phyloP scores from a whole-genome alignment of 495 filamentous ascomycete genomes.

The Penicillium samsonianum region DNA sequence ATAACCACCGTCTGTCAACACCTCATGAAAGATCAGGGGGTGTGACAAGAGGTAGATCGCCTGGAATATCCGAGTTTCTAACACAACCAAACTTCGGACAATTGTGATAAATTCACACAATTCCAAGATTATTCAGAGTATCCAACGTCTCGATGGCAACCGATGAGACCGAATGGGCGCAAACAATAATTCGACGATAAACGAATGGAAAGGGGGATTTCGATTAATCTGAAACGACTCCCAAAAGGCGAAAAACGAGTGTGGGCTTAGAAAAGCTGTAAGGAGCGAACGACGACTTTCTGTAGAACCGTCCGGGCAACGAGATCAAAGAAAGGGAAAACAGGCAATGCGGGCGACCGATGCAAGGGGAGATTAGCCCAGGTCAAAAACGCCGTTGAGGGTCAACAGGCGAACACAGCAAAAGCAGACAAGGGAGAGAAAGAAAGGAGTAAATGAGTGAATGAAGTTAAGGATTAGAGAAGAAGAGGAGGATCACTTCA shows the following conservation, averaged over 20 bases:
- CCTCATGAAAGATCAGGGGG: conserved; percentile 18
- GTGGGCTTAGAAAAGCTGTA: conserved; percentile 37
- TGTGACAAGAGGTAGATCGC: conserved; percentile 2
- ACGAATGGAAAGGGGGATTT: conserved; percentile 44
- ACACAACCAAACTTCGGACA: conserved; percentile 2
- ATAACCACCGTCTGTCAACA: conserved; percentile 27
- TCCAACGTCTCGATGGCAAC: conserved; percentile 33
- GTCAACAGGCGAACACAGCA: conserved; percentile 27
- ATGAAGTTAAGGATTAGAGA: conserved; percentile 29
- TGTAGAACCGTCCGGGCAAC: conserved; percentile 18
- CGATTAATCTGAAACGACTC: conserved; percentile 32
- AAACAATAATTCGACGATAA: conserved; percentile 27
- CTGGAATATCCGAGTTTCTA: conserved; percentile 1
- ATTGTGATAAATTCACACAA: conserved; percentile 1
- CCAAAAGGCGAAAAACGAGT: conserved; percentile 28
- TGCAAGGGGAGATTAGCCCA: conserved; percentile 42
- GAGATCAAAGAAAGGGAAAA: conserved; percentile 29
- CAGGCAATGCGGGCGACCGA: conserved; percentile 37
- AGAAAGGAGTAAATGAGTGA: conserved; percentile 31
- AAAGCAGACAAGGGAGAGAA: conserved; percentile 31
- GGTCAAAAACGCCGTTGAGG: conserved; percentile 34
- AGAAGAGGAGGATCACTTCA: conserved; percentile 18
- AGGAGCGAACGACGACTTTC: conserved; percentile 44
- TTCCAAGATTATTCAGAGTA: not conserved
- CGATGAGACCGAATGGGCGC: conserved; percentile 25